These are phyloP conservation scores for Caryopteris hybrid DNA, from an alignment of 305 asterid species.

Conservation along the genomic window DNA sequence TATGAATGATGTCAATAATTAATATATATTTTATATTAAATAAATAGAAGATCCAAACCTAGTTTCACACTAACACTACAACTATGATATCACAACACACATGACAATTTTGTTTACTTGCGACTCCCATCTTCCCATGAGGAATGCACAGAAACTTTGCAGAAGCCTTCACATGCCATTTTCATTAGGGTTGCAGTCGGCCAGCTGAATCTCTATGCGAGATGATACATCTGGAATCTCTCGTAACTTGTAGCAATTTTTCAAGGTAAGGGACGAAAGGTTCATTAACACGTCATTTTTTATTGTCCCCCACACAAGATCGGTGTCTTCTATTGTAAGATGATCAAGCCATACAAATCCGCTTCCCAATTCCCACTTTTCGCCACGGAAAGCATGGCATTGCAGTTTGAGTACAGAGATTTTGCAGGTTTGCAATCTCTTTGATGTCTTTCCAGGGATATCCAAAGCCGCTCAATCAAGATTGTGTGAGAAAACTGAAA, in stretches of 20 bases:
- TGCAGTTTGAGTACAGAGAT: conserved; percentile 2
- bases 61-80: too few species aligned
- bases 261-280: neutral
- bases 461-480: neutral
- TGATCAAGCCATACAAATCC: neutral
- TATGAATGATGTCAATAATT: too few species aligned
- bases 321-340: neutral
- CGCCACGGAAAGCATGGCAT: neutral
- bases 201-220: neutral
- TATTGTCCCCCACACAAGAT: neutral
- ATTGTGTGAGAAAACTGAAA: neutral
- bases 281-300: neutral
- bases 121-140: neutral
- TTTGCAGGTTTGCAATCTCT: neutral
- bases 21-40: too few species aligned
- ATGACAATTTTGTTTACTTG: too few species aligned
- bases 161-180: neutral
- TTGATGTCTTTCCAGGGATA: conserved; percentile 8
- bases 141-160: neutral
- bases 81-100: too few species aligned
- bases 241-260: neutral
- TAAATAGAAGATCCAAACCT: too few species aligned
- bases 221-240: neutral
- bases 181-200: neutral
- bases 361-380: neutral